These are phyloP conservation scores for Trypanosomatidae sp. DNA, from an alignment of 208 protist species.

Conservation along the genomic window DNA sequence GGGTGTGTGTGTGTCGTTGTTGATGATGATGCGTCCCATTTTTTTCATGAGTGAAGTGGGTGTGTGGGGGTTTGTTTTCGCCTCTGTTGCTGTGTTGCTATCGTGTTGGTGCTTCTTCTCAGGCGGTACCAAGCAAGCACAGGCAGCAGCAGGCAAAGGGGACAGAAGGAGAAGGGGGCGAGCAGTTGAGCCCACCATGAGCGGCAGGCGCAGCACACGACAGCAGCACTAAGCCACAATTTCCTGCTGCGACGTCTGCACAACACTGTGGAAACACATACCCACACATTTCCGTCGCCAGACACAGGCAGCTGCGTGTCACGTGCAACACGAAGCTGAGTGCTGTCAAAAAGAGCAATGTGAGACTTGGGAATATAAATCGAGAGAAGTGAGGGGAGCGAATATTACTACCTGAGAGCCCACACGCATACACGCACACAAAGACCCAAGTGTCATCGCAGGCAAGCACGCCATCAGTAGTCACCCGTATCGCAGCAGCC, in stretches of 20 bases:
- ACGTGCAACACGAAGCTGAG: neutral
- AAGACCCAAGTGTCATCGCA: neutral
- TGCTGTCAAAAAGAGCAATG: neutral
- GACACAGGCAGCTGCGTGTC: neutral
- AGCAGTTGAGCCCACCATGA: neutral
- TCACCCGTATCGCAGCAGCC: slow-evolving; percentile 28
- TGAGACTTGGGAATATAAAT: neutral
- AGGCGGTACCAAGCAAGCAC: neutral
- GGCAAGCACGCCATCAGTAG: slow-evolving; percentile 14
- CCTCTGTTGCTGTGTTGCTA: neutral
- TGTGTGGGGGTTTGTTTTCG: too few relatives aligned
- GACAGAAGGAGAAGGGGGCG: neutral
- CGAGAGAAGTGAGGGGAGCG: neutral
- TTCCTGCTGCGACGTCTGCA: neutral
- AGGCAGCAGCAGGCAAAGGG: neutral
- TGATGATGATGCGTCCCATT: neutral
- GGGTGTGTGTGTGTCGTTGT: neutral
- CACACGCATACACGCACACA: neutral
- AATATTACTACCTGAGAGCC: neutral
- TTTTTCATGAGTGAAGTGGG: neutral
- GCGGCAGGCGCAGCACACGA: neutral
- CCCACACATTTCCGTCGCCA: neutral
- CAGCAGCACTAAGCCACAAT: neutral
- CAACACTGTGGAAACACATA: neutral
- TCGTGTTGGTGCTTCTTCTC: neutral